A percentile compares a stretch with the other conserved stretches of the same genome.
Evolutionary conservation across 2,329 filamentous ascomycete species (phyloP).

Genomic region (Emmonsiellopsis sp.): DNA sequence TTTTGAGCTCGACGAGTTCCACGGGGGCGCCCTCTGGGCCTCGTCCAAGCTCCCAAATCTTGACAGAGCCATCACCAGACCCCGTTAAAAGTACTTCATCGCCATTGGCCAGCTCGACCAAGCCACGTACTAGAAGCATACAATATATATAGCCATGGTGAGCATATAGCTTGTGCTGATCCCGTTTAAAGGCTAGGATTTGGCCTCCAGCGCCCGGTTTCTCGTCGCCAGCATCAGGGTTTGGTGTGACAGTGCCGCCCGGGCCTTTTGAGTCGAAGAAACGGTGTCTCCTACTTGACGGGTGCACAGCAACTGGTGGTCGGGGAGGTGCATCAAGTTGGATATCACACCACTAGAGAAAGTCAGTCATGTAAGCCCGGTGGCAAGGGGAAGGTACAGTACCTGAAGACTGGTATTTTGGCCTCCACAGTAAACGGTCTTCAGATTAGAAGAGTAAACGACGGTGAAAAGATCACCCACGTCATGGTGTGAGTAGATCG

Average conservation of each 20-base stretch:
- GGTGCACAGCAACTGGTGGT: constrained; percentile 59
- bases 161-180: constrained; percentile 77
- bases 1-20: constrained; percentile 59
- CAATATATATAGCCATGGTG: constrained; percentile 95
- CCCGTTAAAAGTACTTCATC: constrained; percentile 80
- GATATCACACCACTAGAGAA: constrained; percentile 63
- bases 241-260: constrained; percentile 68
- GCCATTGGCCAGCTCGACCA: constrained; percentile 58
- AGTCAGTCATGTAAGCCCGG: constrained; percentile 13
- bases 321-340: constrained; percentile 55
- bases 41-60: constrained; percentile 73
- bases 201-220: constrained; percentile 48
- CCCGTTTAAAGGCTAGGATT: constrained; percentile 69
- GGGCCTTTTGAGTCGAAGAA: constrained; percentile 91
- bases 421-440: constrained; percentile 82
- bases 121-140: constrained; percentile 75
- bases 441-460: constrained; percentile 69
- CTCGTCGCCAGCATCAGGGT: constrained; percentile 51
- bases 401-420: constrained; percentile 88
- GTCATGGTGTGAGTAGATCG: constrained; percentile 88
- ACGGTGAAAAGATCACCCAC: constrained; percentile 94
- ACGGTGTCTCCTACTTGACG: constrained; percentile 67
- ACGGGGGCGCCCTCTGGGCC: constrained; percentile 53
- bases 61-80: constrained; percentile 87
- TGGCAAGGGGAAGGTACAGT: constrained; percentile 5